Conservation (phyloP, 805 yeast species). For the Myxozyma mucilagina region DNA sequence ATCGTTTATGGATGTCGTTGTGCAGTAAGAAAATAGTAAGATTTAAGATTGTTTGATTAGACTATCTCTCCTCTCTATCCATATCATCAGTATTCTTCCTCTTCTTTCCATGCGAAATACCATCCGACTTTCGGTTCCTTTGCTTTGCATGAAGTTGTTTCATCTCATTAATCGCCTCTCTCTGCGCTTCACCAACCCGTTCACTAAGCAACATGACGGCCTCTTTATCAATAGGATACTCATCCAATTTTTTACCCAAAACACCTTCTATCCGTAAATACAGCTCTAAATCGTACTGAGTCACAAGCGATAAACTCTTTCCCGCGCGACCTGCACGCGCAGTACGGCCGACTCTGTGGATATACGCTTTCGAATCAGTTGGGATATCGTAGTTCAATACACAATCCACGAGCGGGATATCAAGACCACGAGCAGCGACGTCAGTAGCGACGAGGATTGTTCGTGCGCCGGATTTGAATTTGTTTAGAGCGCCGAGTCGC, state of each 20-base stretch:
- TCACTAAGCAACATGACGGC: constrained; percentile 76
- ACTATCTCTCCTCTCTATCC: constrained; percentile 46
- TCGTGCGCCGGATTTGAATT: constrained; percentile 87
- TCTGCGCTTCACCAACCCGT: constrained; percentile 86
- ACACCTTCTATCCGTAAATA: constrained; percentile 87
- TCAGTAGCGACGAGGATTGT: constrained; percentile 98
- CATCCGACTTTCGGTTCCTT: constrained; percentile 36
- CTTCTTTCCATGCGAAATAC: constrained; percentile 38
- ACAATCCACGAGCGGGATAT: constrained; percentile 97
- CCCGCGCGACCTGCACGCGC: constrained; percentile 94
- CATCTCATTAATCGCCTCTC: constrained; percentile 81
- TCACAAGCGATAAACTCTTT: constrained; percentile 80
- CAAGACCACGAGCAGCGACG: constrained; percentile 99
- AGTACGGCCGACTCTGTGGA: constrained; percentile 96
- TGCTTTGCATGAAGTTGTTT: constrained; percentile 61
- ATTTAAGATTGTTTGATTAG: neutral
- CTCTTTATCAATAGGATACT: constrained; percentile 75
- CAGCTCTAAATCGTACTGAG: constrained; percentile 91
- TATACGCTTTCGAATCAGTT: constrained; percentile 95
- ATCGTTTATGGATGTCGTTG: too few species aligned
- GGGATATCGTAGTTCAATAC: constrained; percentile 97
- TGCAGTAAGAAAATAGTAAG: neutral
- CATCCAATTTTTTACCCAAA: constrained; percentile 77
- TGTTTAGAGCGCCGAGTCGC: constrained; percentile 86
- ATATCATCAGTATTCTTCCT: constrained; percentile 48